Percentiles rank a stretch among this genome's conserved stretches.
Conservation (phyloP, 2,329 filamentous ascomycete genomes). For the Ophiosphaerella herpotricha region DNA sequence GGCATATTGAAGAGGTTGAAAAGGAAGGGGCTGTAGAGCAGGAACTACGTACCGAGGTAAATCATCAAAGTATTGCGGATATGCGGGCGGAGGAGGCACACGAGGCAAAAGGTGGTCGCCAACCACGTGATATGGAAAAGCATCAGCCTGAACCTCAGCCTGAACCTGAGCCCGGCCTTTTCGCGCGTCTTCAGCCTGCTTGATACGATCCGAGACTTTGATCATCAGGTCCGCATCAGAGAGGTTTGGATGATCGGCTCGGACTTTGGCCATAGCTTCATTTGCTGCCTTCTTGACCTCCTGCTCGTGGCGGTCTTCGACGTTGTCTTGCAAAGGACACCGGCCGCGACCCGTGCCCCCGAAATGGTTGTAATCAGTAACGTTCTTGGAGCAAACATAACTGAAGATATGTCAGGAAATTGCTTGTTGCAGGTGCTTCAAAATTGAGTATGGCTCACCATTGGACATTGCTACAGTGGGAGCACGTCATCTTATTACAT, state of each 20-base stretch:
- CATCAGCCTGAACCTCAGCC: constrained; percentile 15
- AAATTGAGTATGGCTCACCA: constrained; percentile 50
- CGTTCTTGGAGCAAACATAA: constrained; percentile 71
- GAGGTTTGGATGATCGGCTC: constrained; percentile 65
- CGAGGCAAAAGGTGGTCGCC: constrained; percentile 17
- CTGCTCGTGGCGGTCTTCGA: constrained; percentile 62
- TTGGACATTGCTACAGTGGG: constrained; percentile 59
- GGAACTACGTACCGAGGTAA: not conserved
- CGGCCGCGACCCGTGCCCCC: constrained; percentile 53
- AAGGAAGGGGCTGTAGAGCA: not conserved
- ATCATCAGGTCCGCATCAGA: constrained; percentile 63
- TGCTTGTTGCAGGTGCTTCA: not conserved
- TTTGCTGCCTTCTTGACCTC: constrained; percentile 68
- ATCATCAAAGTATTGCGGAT: too few species aligned
- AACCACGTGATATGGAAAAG: constrained; percentile 30
- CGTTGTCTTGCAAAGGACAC: constrained; percentile 71
- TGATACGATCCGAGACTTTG: constrained; percentile 59
- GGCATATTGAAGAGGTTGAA: not conserved
- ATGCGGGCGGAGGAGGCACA: not conserved
- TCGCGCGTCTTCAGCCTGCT: constrained; percentile 35
- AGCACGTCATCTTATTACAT: constrained; percentile 84
- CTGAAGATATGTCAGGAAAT: constrained; percentile 45
- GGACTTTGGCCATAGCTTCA: constrained; percentile 59
- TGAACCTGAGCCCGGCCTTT: constrained; percentile 18
- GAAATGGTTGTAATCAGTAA: constrained; percentile 73